Evolutionary conservation across 2,329 filamentous ascomycete species (phyloP).

Genomic region (Fusarium bulbicola): DNA sequence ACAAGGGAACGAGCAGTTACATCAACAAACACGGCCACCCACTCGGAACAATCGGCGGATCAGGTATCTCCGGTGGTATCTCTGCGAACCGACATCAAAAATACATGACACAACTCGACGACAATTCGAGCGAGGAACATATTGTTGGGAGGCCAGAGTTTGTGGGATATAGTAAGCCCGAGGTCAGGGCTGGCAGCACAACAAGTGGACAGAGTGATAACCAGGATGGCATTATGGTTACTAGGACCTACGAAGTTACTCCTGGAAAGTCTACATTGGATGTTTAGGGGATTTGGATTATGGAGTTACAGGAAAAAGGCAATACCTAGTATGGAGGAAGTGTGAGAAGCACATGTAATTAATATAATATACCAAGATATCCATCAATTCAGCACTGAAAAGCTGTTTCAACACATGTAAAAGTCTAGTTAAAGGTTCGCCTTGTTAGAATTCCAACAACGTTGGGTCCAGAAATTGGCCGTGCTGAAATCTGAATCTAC

Average conservation of each 20-base stretch:
- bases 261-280: slow-evolving; percentile 39
- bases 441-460: not conserved
- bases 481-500: not conserved
- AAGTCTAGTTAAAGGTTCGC: not conserved
- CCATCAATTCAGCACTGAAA: not conserved
- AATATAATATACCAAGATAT: not conserved
- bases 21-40: slow-evolving; percentile 39
- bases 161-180: slow-evolving; percentile 27
- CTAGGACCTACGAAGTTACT: slow-evolving; percentile 37
- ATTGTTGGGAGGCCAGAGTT: slow-evolving; percentile 41
- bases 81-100: slow-evolving; percentile 26
- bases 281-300: slow-evolving; percentile 17
- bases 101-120: slow-evolving; percentile 39
- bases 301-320: slow-evolving; percentile 8
- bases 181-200: slow-evolving; percentile 36
- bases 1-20: slow-evolving; percentile 39
- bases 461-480: not conserved
- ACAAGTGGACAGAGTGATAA: slow-evolving; percentile 22
- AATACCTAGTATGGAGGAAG: not conserved
- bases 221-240: slow-evolving; percentile 39
- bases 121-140: slow-evolving; percentile 46
- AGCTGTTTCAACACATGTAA: not conserved
- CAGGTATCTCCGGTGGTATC: slow-evolving; percentile 15
- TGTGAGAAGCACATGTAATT: not conserved
- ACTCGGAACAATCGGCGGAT: slow-evolving; percentile 40